These are phyloP conservation scores for Colletotrichum agaves DNA, from an alignment of 2,329 filamentous ascomycete genomes.

Conservation along the genomic window DNA sequence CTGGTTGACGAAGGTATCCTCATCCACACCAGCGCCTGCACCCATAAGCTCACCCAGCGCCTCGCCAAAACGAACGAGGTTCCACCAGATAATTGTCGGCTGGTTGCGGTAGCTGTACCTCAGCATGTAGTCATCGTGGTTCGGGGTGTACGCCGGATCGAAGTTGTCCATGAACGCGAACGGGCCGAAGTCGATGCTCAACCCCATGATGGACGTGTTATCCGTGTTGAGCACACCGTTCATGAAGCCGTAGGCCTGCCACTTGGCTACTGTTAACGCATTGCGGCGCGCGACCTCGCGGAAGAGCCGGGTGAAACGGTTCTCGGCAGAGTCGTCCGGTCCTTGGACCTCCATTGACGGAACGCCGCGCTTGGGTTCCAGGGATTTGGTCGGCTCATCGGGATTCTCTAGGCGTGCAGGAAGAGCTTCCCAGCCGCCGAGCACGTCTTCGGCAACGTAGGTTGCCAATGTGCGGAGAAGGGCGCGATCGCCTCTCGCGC, in stretches of 20 bases:
- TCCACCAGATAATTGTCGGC: conserved; percentile 98
- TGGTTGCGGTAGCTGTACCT: conserved; percentile 95
- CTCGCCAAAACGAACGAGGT: conserved; percentile 91
- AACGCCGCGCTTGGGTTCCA: conserved; percentile 62
- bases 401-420: conserved; percentile 69
- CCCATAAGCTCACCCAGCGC: conserved; percentile 89
- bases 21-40: conserved; percentile 77
- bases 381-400: conserved; percentile 58
- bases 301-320: conserved; percentile 88
- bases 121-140: conserved; percentile 90
- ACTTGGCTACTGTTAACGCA: conserved; percentile 86
- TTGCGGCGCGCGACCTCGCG: conserved; percentile 88
- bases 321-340: conserved; percentile 75
- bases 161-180: conserved; percentile 99
- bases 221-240: conserved; percentile 98
- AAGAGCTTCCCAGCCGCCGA: conserved; percentile 87
- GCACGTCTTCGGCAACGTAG: conserved; percentile 89
- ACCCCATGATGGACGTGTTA: conserved; percentile 90
- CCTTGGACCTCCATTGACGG: conserved; percentile 72
- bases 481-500: conserved; percentile 80
- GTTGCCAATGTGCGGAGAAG: conserved; percentile 80
- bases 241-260: conserved; percentile 99
- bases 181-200: conserved; percentile 94
- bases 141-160: conserved; percentile 93
- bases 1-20: conserved; percentile 74